Conservation (phyloP, 257 asterid genomes). For the Dorcoceras hygrometricum region DNA sequence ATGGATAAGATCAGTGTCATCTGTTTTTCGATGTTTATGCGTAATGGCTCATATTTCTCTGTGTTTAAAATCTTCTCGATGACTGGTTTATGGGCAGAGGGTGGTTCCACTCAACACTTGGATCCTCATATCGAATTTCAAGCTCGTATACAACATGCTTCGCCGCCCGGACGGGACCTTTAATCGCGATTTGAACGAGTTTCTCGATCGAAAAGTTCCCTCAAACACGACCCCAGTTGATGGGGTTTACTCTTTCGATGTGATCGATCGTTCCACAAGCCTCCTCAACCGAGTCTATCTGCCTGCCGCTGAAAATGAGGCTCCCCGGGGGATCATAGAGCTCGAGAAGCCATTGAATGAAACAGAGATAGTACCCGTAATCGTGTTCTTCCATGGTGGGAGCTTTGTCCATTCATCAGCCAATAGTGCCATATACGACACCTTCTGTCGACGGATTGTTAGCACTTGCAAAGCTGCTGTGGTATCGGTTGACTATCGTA, state of each 20-base stretch:
- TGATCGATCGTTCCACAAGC: constrained; percentile 15
- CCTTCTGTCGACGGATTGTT: constrained; percentile 13
- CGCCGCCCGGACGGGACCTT: constrained; percentile 23
- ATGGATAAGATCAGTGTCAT: no score
- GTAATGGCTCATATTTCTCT: no score
- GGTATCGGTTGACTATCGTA: constrained; percentile 16
- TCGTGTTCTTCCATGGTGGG: constrained; percentile 22
- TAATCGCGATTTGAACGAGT: constrained; percentile 20
- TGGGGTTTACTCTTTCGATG: constrained; percentile 23
- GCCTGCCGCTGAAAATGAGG: constrained; percentile 11
- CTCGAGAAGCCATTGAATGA: constrained; percentile 15
- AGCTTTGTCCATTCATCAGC: constrained; percentile 22
- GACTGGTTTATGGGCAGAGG: not conserved
- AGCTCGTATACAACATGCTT: constrained; percentile 17
- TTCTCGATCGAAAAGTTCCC: constrained; percentile 20
- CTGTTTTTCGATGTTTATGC: no score
- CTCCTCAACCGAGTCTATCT: constrained; percentile 20
- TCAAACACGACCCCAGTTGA: constrained; percentile 12
- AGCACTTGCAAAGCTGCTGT: constrained; percentile 17
- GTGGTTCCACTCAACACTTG: constrained; percentile 23
- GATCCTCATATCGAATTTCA: constrained; percentile 26
- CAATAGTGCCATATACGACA: constrained; percentile 22
- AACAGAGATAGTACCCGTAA: constrained; percentile 11
- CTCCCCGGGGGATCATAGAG: constrained; percentile 12
- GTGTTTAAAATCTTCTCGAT: no score